These are phyloP conservation scores for Cladophialophora psammophila DNA, from an alignment of 2,329 filamentous ascomycete species.

Conservation along the genomic window DNA sequence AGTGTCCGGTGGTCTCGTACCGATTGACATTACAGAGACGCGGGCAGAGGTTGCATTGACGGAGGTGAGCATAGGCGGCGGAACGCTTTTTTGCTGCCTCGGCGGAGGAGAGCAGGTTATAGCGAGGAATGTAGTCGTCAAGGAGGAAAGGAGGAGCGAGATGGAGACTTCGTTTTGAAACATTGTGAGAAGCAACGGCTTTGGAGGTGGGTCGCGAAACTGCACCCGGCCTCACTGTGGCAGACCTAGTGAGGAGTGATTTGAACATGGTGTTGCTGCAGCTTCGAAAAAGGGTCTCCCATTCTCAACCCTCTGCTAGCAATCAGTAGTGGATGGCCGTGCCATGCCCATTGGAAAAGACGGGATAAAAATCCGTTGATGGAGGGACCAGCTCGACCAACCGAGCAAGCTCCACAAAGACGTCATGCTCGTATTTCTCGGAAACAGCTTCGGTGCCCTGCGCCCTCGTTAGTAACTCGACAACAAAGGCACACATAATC, in stretches of 20 bases:
- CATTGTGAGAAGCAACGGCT: not conserved
- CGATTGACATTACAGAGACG: conserved; percentile 79
- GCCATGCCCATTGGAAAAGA: not conserved
- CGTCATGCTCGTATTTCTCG: conserved; percentile 9
- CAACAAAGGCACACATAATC: conserved; percentile 22
- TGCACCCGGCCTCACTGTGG: not conserved
- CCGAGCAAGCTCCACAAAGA: not conserved
- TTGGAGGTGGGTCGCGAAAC: not conserved
- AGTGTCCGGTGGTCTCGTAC: conserved; percentile 79
- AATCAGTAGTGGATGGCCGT: not conserved
- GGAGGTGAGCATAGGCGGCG: conserved; percentile 74
- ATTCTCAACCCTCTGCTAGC: not conserved
- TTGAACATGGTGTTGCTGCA: conserved; percentile 25
- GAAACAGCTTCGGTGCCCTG: not conserved
- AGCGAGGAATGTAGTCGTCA: conserved; percentile 75
- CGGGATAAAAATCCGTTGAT: not conserved
- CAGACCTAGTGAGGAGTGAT: conserved; percentile 31
- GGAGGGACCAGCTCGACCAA: not conserved
- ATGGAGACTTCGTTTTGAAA: conserved; percentile 50
- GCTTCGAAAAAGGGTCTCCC: not conserved
- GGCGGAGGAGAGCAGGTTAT: conserved; percentile 70
- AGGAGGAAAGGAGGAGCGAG: conserved; percentile 73
- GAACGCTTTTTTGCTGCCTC: conserved; percentile 78
- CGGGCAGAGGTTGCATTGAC: conserved; percentile 82
- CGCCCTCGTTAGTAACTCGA: conserved; percentile 8